Conservation (phyloP, 1,284 basidiomycete genomes). For the Moesziomyces globuligerus region DNA sequence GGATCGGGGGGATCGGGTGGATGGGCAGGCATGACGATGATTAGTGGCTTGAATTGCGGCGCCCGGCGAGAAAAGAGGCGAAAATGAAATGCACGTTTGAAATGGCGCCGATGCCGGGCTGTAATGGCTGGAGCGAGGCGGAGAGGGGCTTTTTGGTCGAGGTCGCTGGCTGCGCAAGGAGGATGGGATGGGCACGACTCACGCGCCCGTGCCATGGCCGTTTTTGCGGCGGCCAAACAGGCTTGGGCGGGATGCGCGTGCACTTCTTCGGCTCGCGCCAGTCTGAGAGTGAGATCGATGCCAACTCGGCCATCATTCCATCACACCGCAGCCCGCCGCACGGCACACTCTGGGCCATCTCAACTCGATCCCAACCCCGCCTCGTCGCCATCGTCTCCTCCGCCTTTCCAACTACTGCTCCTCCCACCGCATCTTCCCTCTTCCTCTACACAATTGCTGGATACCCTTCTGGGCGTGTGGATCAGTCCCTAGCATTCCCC, state of each 20-base stretch:
- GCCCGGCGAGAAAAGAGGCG: no score
- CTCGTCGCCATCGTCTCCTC: no score
- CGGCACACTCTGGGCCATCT: no score
- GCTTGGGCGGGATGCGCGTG: no score
- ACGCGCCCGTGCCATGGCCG: constrained; percentile 20
- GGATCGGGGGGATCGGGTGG: no score
- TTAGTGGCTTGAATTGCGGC: no score
- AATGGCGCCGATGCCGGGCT: background rate
- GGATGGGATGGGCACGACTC: constrained; percentile 10
- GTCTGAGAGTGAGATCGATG: background rate
- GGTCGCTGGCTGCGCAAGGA: background rate
- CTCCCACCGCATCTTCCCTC: background rate
- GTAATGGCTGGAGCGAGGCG: background rate
- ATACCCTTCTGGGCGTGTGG: background rate
- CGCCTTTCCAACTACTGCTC: no score
- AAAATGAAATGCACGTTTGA: background rate
- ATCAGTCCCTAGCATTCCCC: background rate
- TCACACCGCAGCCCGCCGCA: background rate
- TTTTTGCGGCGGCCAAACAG: background rate
- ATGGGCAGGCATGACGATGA: no score
- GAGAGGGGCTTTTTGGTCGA: background rate
- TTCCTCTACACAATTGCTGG: background rate
- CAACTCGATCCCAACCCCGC: no score
- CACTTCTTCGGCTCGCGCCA: background rate
- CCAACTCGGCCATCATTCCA: background rate